Conservation (phyloP, 2,329 filamentous ascomycete species). For the Colletotrichum salicis region DNA sequence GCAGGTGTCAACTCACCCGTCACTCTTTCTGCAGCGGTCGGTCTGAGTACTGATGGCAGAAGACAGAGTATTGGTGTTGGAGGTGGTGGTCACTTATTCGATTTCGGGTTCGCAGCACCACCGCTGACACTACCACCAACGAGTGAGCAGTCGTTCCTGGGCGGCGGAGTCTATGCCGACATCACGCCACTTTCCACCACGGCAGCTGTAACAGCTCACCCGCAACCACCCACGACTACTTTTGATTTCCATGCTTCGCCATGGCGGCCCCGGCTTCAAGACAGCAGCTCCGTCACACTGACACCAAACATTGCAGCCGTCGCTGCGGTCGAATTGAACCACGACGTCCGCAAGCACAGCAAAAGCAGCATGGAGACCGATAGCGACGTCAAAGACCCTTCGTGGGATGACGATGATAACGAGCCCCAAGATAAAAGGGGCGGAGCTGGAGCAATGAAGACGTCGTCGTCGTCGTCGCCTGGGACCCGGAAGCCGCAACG, state of each 20-base stretch:
- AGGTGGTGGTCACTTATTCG: slow-evolving; percentile 12
- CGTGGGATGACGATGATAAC: slow-evolving; percentile 20
- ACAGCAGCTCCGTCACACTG: slow-evolving; percentile 28
- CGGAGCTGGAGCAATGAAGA: background rate
- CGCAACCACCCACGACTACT: slow-evolving; percentile 20
- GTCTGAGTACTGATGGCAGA: background rate
- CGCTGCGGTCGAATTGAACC: slow-evolving; percentile 29
- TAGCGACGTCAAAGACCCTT: slow-evolving; percentile 24
- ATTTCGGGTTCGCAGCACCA: slow-evolving; percentile 29
- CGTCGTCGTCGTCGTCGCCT: background rate
- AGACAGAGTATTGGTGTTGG: background rate
- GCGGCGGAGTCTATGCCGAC: slow-evolving; percentile 31
- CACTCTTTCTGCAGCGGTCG: slow-evolving; percentile 12
- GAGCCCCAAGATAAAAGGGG: background rate
- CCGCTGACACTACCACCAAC: background rate
- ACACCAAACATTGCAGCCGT: slow-evolving; percentile 29
- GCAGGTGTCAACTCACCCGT: slow-evolving; percentile 10
- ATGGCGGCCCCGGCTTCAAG: slow-evolving; percentile 28
- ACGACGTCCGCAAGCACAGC: slow-evolving; percentile 28
- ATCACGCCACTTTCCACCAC: slow-evolving; percentile 35
- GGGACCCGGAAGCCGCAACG: slow-evolving; percentile 7
- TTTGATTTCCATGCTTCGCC: slow-evolving; percentile 32
- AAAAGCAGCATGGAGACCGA: slow-evolving; percentile 30
- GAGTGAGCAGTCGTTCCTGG: slow-evolving; percentile 33
- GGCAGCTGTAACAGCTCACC: slow-evolving; percentile 8